phyloP scores from a whole-genome alignment of 345 rosid genomes.

The Limnanthes douglasii region DNA sequence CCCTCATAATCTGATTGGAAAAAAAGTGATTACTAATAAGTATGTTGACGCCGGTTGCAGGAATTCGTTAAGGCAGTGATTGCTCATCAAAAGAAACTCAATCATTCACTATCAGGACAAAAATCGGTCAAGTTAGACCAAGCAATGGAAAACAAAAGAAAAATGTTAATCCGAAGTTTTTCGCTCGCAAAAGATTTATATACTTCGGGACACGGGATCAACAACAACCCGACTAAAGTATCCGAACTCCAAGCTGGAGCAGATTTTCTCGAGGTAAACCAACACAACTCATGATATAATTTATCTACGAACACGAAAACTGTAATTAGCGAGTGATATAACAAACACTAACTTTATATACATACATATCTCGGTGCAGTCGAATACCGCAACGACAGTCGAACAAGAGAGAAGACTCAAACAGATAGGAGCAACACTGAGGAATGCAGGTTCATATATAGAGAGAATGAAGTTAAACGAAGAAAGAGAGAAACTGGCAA shows the following conservation, averaged over 20 bases:
- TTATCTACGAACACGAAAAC: no score
- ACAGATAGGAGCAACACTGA: slow-evolving; percentile 94
- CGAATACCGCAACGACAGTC: slow-evolving; percentile 47
- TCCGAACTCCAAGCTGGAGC: slow-evolving; percentile 51
- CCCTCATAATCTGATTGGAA: neutral
- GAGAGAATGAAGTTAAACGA: slow-evolving; percentile 44
- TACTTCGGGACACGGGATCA: slow-evolving; percentile 14
- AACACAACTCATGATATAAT: no score
- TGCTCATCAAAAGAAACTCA: slow-evolving; percentile 56
- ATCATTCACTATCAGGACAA: slow-evolving; percentile 19
- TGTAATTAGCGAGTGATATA: no score
- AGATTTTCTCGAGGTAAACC: slow-evolving; percentile 77
- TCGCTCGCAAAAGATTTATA: slow-evolving; percentile 55
- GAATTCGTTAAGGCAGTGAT: slow-evolving; percentile 60
- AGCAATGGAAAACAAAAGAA: slow-evolving; percentile 56
- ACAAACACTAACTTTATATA: no score
- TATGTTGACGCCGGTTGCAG: no score
- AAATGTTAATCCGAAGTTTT: slow-evolving; percentile 45
- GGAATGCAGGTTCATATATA: slow-evolving; percentile 54
- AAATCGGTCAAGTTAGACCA: slow-evolving; percentile 24
- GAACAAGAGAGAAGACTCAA: slow-evolving; percentile 75
- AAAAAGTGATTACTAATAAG: no score
- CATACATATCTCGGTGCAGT: no score
- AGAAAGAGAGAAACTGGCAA: slow-evolving; percentile 49
- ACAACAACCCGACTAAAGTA: slow-evolving; percentile 27